A percentile compares a stretch with the other conserved stretches of the same genome.
phyloP scores from a whole-genome alignment of 202 grass and related monocot species.

The Hordeum pubiflorum region DNA sequence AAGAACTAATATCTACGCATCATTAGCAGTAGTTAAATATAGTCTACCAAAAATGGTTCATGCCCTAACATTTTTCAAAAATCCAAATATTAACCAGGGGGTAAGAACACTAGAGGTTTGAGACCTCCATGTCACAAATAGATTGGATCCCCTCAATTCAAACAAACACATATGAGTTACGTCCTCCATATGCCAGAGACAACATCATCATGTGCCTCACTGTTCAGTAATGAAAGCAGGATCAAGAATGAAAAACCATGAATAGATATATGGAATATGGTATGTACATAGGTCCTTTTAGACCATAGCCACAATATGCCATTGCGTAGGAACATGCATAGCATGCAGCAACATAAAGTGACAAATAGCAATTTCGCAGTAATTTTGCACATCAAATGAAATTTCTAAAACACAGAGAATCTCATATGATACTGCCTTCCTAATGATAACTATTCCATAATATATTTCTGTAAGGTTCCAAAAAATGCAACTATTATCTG shows the following conservation, averaged over 20 bases:
- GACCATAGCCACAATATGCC: neutral
- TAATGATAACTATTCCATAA: neutral
- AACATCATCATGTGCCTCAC: neutral
- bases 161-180: neutral
- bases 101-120: neutral
- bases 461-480: neutral
- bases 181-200: neutral
- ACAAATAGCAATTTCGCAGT: neutral
- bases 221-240: neutral
- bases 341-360: constrained; percentile 13
- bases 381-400: neutral
- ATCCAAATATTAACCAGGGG: neutral
- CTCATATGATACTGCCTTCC: neutral
- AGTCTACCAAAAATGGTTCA: constrained; percentile 10
- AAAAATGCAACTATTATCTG: neutral
- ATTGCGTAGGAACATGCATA: neutral
- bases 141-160: constrained; percentile 17
- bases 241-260: neutral
- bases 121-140: neutral
- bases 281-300: constrained; percentile 1
- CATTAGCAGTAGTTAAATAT: constrained; percentile 14
- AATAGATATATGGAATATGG: neutral
- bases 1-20: neutral
- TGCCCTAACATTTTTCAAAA: neutral
- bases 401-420: constrained; percentile 9